These are phyloP conservation scores for Globisporangium splendens DNA, from an alignment of 352 stramenopile genomes.

Conservation along the genomic window DNA sequence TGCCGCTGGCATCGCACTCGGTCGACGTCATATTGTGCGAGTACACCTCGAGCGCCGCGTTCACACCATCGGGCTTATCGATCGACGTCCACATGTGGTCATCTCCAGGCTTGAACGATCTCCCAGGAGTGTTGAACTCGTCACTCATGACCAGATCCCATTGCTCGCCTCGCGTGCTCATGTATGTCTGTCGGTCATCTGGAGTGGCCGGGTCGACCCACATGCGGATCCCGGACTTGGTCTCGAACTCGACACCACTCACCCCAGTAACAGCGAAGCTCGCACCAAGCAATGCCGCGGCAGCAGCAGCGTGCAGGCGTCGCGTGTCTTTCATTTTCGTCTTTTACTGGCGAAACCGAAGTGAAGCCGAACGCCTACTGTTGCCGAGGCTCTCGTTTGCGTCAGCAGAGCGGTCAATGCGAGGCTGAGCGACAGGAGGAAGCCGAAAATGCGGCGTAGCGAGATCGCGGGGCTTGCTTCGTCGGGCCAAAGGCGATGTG, in stretches of 20 bases:
- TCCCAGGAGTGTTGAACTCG: conserved; percentile 60
- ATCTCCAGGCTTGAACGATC: conserved; percentile 88
- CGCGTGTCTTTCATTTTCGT: not conserved
- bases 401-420: no score
- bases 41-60: conserved; percentile 67
- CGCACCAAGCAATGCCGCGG: not conserved
- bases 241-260: not conserved
- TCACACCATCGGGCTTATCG: no score
- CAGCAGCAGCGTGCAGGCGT: not conserved
- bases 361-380: no score
- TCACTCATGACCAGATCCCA: conserved; percentile 79
- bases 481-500: not conserved
- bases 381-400: no score
- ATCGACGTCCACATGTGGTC: conserved; percentile 96
- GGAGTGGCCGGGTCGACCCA: conserved; percentile 52
- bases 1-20: conserved; percentile 34
- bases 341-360: no score
- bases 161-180: conserved; percentile 56
- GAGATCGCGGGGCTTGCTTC: no score
- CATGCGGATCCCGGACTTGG: conserved; percentile 31
- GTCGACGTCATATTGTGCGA: conserved; percentile 71
- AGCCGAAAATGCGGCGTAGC: no score
- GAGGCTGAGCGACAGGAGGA: no score
- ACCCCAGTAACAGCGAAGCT: not conserved
- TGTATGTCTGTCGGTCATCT: conserved; percentile 22